These are phyloP conservation scores for Solanum sitiens DNA, from an alignment of 257 asterid species.

Conservation along the genomic window DNA sequence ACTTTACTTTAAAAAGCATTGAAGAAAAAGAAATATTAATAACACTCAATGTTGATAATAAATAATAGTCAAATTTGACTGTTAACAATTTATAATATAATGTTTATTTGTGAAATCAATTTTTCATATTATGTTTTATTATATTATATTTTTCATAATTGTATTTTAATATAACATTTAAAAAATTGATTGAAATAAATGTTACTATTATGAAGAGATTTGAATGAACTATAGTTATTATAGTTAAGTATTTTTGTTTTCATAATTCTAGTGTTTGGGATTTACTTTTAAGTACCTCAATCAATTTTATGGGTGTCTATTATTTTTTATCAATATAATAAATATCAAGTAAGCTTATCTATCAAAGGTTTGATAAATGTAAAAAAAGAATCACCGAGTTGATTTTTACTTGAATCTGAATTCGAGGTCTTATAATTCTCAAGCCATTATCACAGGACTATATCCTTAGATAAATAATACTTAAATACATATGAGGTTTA, in stretches of 20 bases:
- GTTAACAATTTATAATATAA: not conserved
- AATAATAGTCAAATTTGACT: too few relatives aligned
- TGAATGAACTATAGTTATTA: not conserved
- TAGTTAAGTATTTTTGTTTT: not conserved
- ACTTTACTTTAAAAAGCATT: not conserved
- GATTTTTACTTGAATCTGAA: not conserved
- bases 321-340: not conserved
- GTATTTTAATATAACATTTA: too few relatives aligned
- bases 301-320: fast-evolving
- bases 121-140: not conserved
- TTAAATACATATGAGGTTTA: not conserved
- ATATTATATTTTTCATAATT: not conserved
- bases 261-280: too few relatives aligned
- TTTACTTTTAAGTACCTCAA: too few relatives aligned
- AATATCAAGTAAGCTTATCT: not conserved
- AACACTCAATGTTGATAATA: not conserved
- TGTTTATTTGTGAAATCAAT: not conserved
- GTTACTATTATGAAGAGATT: too few relatives aligned
- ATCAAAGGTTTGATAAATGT: not conserved
- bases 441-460: not conserved
- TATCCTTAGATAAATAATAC: not conserved
- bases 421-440: not conserved
- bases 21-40: not conserved
- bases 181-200: not conserved
- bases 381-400: too few relatives aligned